These are phyloP conservation scores for Salix udensis DNA, from an alignment of 345 rosid species.

Conservation along the genomic window DNA sequence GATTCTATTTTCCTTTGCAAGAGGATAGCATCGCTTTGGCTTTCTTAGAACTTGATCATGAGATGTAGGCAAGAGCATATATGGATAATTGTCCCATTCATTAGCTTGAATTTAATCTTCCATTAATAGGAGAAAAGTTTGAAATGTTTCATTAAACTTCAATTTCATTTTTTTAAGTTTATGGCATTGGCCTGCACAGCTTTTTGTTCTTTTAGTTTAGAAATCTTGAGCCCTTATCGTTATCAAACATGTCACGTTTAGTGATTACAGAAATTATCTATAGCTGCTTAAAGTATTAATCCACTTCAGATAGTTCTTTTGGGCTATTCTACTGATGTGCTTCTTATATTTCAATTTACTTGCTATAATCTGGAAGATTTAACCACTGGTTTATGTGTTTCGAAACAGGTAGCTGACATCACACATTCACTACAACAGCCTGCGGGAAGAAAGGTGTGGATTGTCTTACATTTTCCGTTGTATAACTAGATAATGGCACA, in stretches of 20 bases:
- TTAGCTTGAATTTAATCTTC: background rate
- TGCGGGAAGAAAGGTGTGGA: constrained; percentile 77
- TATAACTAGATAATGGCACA: background rate
- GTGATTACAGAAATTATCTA: background rate
- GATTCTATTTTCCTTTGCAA: background rate
- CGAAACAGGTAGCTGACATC: constrained; percentile 78
- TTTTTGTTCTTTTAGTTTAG: background rate
- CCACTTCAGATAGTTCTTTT: background rate
- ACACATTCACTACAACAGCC: constrained; percentile 97
- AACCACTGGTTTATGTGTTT: constrained; percentile 13
- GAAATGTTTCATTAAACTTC: background rate
- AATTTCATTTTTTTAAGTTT: background rate
- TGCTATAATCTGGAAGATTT: background rate
- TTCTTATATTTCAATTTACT: background rate
- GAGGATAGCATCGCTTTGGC: background rate
- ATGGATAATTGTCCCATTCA: background rate
- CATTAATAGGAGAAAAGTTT: background rate
- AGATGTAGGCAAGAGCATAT: background rate
- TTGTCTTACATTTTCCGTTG: constrained; percentile 4
- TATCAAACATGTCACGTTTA: background rate
- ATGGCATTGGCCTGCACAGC: background rate
- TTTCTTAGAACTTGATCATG: background rate
- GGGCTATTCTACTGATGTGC: background rate
- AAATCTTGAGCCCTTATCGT: background rate
- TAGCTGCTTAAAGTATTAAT: background rate